Conservation (phyloP, 75 land plant species). For the Pseudotsuga menziesii region DNA sequence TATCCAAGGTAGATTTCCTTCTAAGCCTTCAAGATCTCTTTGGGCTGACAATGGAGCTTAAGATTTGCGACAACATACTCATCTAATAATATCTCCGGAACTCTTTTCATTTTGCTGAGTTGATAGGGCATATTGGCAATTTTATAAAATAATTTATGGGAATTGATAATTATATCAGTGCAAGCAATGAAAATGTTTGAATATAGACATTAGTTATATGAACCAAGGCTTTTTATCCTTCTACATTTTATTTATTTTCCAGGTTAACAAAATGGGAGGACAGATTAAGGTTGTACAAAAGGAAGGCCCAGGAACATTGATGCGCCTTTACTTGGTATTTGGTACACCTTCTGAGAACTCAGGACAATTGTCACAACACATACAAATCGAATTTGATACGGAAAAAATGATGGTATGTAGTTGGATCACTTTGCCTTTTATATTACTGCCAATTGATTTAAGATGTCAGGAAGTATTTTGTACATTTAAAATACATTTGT, state of each 20-base stretch:
- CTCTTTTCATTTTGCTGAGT: too few species aligned
- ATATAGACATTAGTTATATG: not conserved
- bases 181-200: not conserved
- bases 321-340: conserved; percentile 50
- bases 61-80: too few species aligned
- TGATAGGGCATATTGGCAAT: too few species aligned
- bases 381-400: conserved; percentile 15
- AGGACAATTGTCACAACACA: conserved; percentile 8
- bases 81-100: too few species aligned
- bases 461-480: not conserved
- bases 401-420: not conserved
- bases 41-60: too few species aligned
- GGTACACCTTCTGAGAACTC: conserved; percentile 24
- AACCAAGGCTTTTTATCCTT: not conserved
- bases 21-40: too few species aligned
- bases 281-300: conserved; percentile 68
- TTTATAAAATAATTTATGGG: not conserved
- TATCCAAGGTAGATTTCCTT: too few species aligned
- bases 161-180: not conserved
- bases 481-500: too few species aligned
- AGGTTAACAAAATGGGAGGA: conserved; percentile 83
- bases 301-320: conserved; percentile 65
- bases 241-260: not conserved
- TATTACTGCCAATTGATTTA: not conserved
- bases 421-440: not conserved